Evolutionary conservation across 2,329 filamentous ascomycete species (phyloP).

Genomic region (Alternaria angustiovoidea): DNA sequence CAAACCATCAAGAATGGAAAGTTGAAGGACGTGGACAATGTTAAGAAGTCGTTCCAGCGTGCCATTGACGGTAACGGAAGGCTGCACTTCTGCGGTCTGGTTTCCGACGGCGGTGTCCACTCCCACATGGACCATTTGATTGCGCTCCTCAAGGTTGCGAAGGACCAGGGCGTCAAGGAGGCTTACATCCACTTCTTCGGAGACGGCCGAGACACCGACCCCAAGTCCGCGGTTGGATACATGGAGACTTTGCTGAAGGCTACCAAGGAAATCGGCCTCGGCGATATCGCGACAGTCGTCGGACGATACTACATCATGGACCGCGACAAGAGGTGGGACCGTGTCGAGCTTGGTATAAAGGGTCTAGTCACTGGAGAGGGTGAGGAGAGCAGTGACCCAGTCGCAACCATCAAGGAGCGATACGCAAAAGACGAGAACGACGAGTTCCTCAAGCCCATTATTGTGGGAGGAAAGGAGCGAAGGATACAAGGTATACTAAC

Average conservation of each 20-base stretch:
- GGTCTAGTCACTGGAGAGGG: slow-evolving; percentile 87
- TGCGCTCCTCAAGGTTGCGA: slow-evolving; percentile 86
- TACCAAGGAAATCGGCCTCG: slow-evolving; percentile 82
- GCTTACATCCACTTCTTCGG: slow-evolving; percentile 99
- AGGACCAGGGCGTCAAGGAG: slow-evolving; percentile 84
- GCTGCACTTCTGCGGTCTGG: slow-evolving; percentile 88
- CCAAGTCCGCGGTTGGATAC: slow-evolving; percentile 88
- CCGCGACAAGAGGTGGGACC: slow-evolving; percentile 98
- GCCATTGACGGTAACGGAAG: slow-evolving; percentile 90
- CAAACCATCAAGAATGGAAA: slow-evolving; percentile 87
- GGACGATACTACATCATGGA: slow-evolving; percentile 99
- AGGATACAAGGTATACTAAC: slow-evolving; percentile 76
- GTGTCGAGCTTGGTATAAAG: slow-evolving; percentile 88
- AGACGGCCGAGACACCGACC: slow-evolving; percentile 96
- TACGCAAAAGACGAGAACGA: slow-evolving; percentile 91
- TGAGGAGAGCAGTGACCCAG: slow-evolving; percentile 82
- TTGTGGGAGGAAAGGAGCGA: slow-evolving; percentile 84
- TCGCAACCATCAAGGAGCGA: slow-evolving; percentile 84
- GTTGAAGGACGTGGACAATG: slow-evolving; percentile 76
- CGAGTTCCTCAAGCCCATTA: slow-evolving; percentile 98
- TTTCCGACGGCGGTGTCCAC: slow-evolving; percentile 97
- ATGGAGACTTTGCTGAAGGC: slow-evolving; percentile 85
- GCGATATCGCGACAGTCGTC: slow-evolving; percentile 90
- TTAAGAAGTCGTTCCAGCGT: slow-evolving; percentile 78
- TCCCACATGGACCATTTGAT: slow-evolving; percentile 94